Base-by-base conservation (phyloP, 768 basidiomycete genomes). In the Grammothele lineata region DNA sequence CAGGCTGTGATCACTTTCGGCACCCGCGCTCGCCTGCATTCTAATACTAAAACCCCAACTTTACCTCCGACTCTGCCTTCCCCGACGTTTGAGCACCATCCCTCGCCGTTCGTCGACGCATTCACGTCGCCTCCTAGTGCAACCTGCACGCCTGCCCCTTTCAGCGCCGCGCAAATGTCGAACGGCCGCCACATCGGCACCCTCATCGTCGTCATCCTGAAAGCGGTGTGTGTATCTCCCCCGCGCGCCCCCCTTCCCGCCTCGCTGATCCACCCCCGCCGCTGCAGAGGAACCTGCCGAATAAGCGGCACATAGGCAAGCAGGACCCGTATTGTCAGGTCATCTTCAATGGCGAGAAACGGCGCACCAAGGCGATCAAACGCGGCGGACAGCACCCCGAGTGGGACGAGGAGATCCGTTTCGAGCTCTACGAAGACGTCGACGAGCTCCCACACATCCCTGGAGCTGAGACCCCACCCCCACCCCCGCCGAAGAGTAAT, bases 341-440 rank as follows among this genome's bases (percentile, higher is more conserved):
- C 21, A 71, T 75, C 3, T 71, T 93, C 43, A 86, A 90, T 61
- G 82, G 83, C 40, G 85, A 93, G 66, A 93, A 84, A 60, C 80
- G 84, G 48, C 77, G 89, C 42, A 98, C 95, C 4, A 91, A 87
- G 64, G 83, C 92, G n/a, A 86, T 97, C 64, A 94, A 90, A 63
- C 85, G 92, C 24, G 96, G 96, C 40, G 96, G 96, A 15, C 96
- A 99, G 64, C 93, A 96, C 65, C 96, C 96, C 5, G 92, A 92
- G 68, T 99, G 96, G 94, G 96, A 99, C 62, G 93, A 96, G 59
- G 96, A 99, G 68, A 74, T 98, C 60, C 85, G 96, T 35, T 98
- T 97, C 67, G 83, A 85, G 21, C 72, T 99, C 37, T 79, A 74
- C 54, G 94, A 97, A 61, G 91, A 92, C 54, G 45, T 48, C 8